phyloP scores from a whole-genome alignment of 169 alveolate genomes.

The Babesia bigemina region DNA sequence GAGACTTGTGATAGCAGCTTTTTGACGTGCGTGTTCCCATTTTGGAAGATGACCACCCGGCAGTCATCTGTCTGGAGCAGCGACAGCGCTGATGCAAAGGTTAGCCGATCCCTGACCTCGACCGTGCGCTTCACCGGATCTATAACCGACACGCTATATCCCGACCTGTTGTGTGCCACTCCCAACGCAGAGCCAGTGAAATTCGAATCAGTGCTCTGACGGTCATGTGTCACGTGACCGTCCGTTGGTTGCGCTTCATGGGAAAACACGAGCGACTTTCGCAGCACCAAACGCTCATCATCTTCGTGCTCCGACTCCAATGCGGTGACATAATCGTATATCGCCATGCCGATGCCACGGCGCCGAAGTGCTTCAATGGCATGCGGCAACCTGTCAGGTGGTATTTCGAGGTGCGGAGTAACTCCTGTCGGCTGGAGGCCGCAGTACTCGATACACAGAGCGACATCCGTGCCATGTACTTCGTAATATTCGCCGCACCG shows the following conservation, averaged over 20 bases:
- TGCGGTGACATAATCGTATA: conserved; percentile 44
- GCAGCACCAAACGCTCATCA: not conserved
- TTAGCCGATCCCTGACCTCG: conserved; percentile 30
- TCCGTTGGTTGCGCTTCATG: conserved; percentile 16
- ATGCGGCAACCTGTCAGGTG: conserved; percentile 7
- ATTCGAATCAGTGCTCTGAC: not conserved
- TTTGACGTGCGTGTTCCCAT: conserved; percentile 28
- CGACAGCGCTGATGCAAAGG: conserved; percentile 29
- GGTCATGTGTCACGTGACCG: not conserved
- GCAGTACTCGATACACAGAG: conserved; percentile 67
- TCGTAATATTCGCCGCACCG: conserved; percentile 69
- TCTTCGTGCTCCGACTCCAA: conserved; percentile 2
- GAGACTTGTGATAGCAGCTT: conserved; percentile 26
- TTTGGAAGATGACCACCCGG: conserved; percentile 49
- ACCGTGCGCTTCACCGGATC: conserved; percentile 24
- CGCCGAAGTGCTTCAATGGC: conserved; percentile 2
- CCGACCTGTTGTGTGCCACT: conserved; percentile 37
- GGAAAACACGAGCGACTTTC: conserved; percentile 17
- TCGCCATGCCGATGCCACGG: conserved; percentile 26
- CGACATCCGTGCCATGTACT: conserved; percentile 76
- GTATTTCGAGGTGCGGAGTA: conserved; percentile 51
- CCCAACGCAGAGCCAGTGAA: conserved; percentile 6
- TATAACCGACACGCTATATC: conserved; percentile 48
- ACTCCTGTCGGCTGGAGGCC: conserved; percentile 29
- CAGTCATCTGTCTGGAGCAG: conserved; percentile 17